phyloP scores from a whole-genome alignment of 2,329 filamentous ascomycete genomes.

The Talaromyces sp. region DNA sequence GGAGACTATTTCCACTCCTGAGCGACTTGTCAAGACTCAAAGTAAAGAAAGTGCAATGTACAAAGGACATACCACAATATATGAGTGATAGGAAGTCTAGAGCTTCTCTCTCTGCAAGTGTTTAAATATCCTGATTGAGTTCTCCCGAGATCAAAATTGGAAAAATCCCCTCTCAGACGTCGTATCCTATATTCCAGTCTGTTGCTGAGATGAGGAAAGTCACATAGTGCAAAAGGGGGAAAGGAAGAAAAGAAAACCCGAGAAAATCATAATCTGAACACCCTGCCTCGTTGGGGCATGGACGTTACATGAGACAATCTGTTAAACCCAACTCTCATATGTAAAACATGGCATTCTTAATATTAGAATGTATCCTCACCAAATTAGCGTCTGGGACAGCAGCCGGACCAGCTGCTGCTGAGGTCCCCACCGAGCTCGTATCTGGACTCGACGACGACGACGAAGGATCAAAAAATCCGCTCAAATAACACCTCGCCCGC shows the following conservation, averaged over 20 bases:
- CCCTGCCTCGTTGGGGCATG: background rate
- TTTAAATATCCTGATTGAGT: background rate
- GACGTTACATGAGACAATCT: background rate
- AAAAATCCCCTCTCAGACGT: background rate
- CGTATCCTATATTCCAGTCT: background rate
- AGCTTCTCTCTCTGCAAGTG: background rate
- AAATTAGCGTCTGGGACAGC: constrained; percentile 13
- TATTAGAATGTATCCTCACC: constrained; percentile 15
- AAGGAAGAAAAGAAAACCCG: no score
- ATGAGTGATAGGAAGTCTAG: background rate
- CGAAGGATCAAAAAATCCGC: constrained; percentile 53
- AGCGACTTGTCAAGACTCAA: background rate
- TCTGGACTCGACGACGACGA: constrained; percentile 14
- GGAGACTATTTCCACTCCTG: no score
- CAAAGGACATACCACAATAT: background rate
- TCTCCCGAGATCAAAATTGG: background rate
- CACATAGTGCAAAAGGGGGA: no score
- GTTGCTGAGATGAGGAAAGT: no score
- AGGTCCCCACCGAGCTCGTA: constrained; percentile 20
- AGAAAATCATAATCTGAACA: no score
- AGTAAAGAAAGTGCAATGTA: background rate
- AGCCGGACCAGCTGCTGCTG: constrained; percentile 18
- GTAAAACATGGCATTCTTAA: constrained; percentile 17
- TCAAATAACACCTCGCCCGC: constrained; percentile 66
- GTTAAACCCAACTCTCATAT: background rate